phyloP scores from a whole-genome alignment of 2,329 filamentous ascomycete genomes.

The Aureobasidium lini region DNA sequence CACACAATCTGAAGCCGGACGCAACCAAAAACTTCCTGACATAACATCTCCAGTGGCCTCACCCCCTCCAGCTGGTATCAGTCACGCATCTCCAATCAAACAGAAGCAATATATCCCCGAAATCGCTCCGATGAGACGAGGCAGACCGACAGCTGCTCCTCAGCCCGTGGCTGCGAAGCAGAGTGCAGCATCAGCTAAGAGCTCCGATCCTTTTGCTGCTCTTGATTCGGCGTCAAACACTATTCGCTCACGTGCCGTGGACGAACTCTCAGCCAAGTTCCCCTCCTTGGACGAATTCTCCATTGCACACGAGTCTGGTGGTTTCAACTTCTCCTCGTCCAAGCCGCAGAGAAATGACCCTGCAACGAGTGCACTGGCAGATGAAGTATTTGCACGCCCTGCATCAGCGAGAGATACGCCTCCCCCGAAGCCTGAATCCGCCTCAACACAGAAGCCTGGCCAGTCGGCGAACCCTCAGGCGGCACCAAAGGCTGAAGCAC shows the following conservation, averaged over 20 bases:
- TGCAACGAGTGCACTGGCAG: constrained; percentile 69
- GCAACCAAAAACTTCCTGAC: constrained; percentile 52
- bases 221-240: constrained; percentile 60
- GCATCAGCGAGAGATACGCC: background rate
- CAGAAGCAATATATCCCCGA: constrained; percentile 72
- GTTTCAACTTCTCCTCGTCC: constrained; percentile 62
- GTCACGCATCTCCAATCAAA: constrained; percentile 49
- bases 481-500: background rate
- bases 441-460: background rate
- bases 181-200: constrained; percentile 61
- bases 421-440: background rate
- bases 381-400: constrained; percentile 64
- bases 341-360: constrained; percentile 47
- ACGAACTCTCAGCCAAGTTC: constrained; percentile 79
- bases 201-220: constrained; percentile 77
- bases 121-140: constrained; percentile 88
- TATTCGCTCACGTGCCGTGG: constrained; percentile 47
- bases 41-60: constrained; percentile 43
- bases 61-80: constrained; percentile 31
- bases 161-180: constrained; percentile 33
- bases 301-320: constrained; percentile 76
- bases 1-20: constrained; percentile 58
- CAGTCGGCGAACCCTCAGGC: background rate
- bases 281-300: constrained; percentile 91
- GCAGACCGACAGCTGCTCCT: constrained; percentile 55